These are phyloP conservation scores for Limnanthes douglasii DNA, from an alignment of 345 rosid species.

Conservation along the genomic window DNA sequence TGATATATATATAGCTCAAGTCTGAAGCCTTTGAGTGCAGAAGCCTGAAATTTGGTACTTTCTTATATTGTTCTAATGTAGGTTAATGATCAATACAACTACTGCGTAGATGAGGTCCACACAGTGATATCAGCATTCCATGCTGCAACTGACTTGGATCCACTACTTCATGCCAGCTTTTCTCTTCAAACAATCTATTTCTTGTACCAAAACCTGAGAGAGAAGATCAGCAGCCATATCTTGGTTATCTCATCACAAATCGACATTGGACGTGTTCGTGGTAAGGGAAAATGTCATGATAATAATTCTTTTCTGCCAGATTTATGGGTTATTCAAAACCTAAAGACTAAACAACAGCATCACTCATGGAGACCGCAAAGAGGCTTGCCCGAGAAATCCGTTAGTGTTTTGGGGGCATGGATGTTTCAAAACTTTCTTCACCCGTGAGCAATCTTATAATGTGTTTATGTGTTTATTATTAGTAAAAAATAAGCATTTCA, in stretches of 20 bases:
- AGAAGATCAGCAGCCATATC: slow-evolving; percentile 55
- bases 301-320: slow-evolving; percentile 30
- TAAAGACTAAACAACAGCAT: slow-evolving; percentile 40
- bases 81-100: slow-evolving; percentile 57
- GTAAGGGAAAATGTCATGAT: slow-evolving; percentile 17
- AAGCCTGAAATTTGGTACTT: no score
- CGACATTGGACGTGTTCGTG: slow-evolving; percentile 4
- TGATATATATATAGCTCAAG: no score
- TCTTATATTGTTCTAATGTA: slow-evolving; percentile 7
- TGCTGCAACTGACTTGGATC: slow-evolving; percentile 56
- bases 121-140: slow-evolving; percentile 65
- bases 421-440: slow-evolving; percentile 82
- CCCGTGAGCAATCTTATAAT: slow-evolving; percentile 29
- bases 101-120: slow-evolving; percentile 59
- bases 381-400: slow-evolving; percentile 62
- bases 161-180: slow-evolving; percentile 42
- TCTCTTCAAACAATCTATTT: slow-evolving; percentile 42
- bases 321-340: slow-evolving; percentile 58
- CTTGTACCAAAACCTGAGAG: slow-evolving; percentile 41
- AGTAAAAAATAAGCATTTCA: no score
- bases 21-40: no score
- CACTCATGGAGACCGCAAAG: slow-evolving; percentile 67
- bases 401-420: slow-evolving; percentile 56
- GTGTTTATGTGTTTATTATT: no score
- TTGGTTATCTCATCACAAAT: slow-evolving; percentile 28